Evolutionary conservation across 2,329 filamentous ascomycete genomes (phyloP).

Genomic region (Beauveria varroae): DNA sequence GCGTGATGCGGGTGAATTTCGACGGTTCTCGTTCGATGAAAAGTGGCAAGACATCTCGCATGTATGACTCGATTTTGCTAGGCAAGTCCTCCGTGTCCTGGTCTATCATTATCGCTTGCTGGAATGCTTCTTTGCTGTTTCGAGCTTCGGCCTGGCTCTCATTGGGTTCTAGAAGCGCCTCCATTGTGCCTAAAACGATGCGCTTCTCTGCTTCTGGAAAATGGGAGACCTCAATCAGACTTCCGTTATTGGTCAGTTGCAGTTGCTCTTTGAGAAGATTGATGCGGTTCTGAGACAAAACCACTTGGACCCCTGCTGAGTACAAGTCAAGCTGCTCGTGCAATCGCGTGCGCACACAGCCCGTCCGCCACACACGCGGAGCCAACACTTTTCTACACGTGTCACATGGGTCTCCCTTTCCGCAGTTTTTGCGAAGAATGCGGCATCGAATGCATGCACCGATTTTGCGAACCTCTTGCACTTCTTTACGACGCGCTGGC

Average conservation of each 20-base stretch:
- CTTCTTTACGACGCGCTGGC: constrained; percentile 51
- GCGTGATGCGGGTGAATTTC: constrained; percentile 50
- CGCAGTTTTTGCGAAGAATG: constrained; percentile 59
- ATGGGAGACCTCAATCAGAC: constrained; percentile 50
- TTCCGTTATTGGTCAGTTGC: constrained; percentile 39
- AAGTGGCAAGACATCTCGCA: constrained; percentile 48
- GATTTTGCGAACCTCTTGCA: constrained; percentile 56
- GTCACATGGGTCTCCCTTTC: constrained; percentile 54
- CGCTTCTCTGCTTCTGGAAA: constrained; percentile 45
- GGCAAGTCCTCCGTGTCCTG: constrained; percentile 54
- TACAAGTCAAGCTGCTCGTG: constrained; percentile 56
- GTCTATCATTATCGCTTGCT: constrained; percentile 48
- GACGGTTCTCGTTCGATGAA: constrained; percentile 55
- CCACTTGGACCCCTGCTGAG: constrained; percentile 55
- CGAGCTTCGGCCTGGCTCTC: constrained; percentile 28
- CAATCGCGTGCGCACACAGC: constrained; percentile 55
- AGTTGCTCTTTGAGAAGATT: constrained; percentile 46
- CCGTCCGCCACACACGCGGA: constrained; percentile 57
- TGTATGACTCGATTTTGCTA: constrained; percentile 51
- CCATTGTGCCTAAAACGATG: constrained; percentile 31
- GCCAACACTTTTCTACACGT: constrained; percentile 57
- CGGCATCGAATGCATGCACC: constrained; percentile 60
- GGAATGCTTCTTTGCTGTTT: constrained; percentile 26
- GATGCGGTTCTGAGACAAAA: constrained; percentile 52
- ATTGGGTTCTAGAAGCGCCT: constrained; percentile 26